Evolutionary conservation across 2,329 filamentous ascomycete genomes (phyloP).

Genomic region (Tolypocladium pustulatum): DNA sequence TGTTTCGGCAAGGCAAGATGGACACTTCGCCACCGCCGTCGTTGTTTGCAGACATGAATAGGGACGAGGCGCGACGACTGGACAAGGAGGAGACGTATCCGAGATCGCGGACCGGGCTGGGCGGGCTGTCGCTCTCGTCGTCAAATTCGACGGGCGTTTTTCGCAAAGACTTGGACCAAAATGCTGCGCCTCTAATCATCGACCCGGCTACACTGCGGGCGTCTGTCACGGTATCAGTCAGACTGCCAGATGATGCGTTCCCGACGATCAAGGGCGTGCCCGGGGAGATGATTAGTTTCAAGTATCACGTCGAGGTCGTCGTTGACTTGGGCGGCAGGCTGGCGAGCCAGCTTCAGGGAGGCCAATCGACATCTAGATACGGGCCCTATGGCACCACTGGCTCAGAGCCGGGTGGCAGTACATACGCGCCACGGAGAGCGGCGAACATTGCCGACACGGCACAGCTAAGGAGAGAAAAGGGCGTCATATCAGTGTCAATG

Average conservation of each 20-base stretch:
- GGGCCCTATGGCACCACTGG: constrained; percentile 19
- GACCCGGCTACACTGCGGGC: constrained; percentile 70
- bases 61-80: constrained; percentile 54
- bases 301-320: constrained; percentile 86
- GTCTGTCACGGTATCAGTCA: constrained; percentile 71
- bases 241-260: constrained; percentile 82
- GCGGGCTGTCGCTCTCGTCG: constrained; percentile 76
- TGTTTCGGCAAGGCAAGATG: constrained; percentile 84
- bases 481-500: constrained; percentile 78
- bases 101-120: constrained; percentile 75
- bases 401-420: constrained; percentile 14
- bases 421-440: constrained; percentile 20
- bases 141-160: constrained; percentile 86
- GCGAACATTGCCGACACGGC: constrained; percentile 80
- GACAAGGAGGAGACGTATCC: constrained; percentile 81
- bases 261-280: constrained; percentile 86
- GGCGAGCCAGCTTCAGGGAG: constrained; percentile 58
- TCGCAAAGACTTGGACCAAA: constrained; percentile 86
- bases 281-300: constrained; percentile 89
- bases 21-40: constrained; percentile 57
- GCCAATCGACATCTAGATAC: constrained; percentile 38
- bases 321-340: constrained; percentile 86
- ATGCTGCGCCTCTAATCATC: constrained; percentile 78
- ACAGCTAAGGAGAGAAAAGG: constrained; percentile 75
- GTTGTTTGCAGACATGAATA: constrained; percentile 42